phyloP scores from a whole-genome alignment of 306 rosid genomes.

The Cercis canadensis region DNA sequence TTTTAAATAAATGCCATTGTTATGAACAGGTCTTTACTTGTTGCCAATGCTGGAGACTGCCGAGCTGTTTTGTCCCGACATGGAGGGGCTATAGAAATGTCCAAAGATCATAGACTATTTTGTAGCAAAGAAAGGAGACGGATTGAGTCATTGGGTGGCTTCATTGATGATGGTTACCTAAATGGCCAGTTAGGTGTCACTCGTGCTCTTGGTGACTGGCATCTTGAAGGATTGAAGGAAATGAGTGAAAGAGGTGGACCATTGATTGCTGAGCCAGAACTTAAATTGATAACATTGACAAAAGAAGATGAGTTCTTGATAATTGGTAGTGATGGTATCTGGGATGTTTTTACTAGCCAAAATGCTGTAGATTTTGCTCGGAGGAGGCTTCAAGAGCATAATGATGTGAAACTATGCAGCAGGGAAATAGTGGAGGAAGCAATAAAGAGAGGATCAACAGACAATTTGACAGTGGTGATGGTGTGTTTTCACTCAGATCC shows the following conservation, averaged over 20 bases:
- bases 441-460: constrained; percentile 66
- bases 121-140: constrained; percentile 74
- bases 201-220: constrained; percentile 96
- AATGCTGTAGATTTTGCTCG: constrained; percentile 83
- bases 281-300: constrained; percentile 63
- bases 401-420: constrained; percentile 84
- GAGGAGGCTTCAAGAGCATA: constrained; percentile 82
- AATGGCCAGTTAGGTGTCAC: constrained; percentile 84
- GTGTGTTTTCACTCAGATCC: constrained; percentile 82
- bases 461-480: constrained; percentile 83
- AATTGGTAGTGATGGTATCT: constrained; percentile 91
- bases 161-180: constrained; percentile 68
- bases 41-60: constrained; percentile 98
- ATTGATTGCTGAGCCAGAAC: constrained; percentile 91
- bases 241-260: constrained; percentile 73
- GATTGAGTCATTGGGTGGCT: constrained; percentile 83
- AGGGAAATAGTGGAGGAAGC: constrained; percentile 86
- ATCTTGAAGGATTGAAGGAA: constrained; percentile 92
- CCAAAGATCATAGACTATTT: constrained; percentile 80
- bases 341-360: constrained; percentile 88
- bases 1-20: background rate
- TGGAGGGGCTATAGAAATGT: constrained; percentile 79
- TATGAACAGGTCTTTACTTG: constrained; percentile 78
- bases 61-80: constrained; percentile 82
- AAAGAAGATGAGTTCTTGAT: constrained; percentile 88